Percentiles rank a stretch among this genome's conserved stretches.
Evolutionary conservation across 257 asterid species (phyloP).

Genomic region (Coffea eugenioides): DNA sequence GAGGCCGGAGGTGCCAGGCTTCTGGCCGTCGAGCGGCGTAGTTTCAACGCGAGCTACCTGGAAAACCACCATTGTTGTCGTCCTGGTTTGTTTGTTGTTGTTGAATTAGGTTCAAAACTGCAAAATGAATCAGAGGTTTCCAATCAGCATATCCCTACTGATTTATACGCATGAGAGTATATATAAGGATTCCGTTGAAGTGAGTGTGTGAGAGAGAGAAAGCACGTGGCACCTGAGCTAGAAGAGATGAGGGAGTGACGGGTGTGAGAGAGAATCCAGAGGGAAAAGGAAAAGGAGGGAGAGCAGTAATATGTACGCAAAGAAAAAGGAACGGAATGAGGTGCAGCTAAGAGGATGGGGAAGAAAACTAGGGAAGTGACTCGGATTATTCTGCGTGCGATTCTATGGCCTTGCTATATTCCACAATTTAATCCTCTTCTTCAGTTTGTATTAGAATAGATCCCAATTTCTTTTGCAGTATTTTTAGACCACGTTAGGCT

Average conservation of each 20-base stretch:
- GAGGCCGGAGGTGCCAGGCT: slow-evolving; percentile 96
- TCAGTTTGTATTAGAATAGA: too few species aligned
- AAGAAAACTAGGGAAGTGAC: too few species aligned
- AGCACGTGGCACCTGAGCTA: slow-evolving; percentile 2
- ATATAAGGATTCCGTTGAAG: not conserved
- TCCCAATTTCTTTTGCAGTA: too few species aligned
- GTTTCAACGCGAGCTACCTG: slow-evolving; percentile 64
- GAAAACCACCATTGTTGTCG: slow-evolving; percentile 59
- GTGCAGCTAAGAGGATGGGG: too few species aligned
- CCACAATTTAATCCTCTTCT: not conserved
- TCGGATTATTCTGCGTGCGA: too few species aligned
- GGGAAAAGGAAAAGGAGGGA: not conserved
- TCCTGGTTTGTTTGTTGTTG: not conserved
- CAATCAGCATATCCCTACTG: too few species aligned
- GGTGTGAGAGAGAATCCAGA: slow-evolving; percentile 13
- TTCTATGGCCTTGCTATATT: too few species aligned
- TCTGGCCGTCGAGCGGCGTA: slow-evolving; percentile 87
- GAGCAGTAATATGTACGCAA: not conserved
- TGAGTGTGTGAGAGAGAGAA: slow-evolving; percentile 12
- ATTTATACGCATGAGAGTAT: not conserved
- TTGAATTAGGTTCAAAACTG: slow-evolving; percentile 1
- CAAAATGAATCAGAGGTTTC: not conserved
- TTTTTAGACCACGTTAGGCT: too few species aligned
- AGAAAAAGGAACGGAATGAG: not conserved
- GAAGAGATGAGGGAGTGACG: slow-evolving; percentile 3